phyloP scores from a whole-genome alignment of 176 grass and related monocot species.

The Avena sativa region DNA sequence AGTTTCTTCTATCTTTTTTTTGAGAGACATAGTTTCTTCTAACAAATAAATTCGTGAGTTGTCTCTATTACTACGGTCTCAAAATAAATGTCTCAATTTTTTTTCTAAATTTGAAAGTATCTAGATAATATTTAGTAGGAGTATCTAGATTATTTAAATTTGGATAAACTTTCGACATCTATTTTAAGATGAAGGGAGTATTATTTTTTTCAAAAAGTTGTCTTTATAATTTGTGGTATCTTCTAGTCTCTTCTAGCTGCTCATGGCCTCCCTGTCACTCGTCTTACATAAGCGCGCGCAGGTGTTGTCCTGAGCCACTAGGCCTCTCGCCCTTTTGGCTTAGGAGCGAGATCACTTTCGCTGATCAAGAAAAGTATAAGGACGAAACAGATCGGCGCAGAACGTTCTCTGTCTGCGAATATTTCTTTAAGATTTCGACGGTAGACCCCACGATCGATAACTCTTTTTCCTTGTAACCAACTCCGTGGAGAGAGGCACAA shows the following conservation, averaged over 20 bases:
- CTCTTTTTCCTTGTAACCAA: no score
- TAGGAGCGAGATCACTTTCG: conserved; percentile 8
- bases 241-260: not conserved
- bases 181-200: no score
- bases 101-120: no score
- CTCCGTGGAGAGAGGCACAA: no score
- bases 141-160: no score
- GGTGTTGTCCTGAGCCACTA: not conserved
- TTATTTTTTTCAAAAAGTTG: no score
- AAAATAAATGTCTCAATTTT: no score
- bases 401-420: conserved; percentile 37
- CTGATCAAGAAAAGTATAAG: conserved; percentile 31
- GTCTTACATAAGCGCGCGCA: not conserved
- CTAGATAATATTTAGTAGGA: no score
- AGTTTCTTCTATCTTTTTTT: not conserved
- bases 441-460: not conserved
- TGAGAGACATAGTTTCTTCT: not conserved
- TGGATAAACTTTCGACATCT: no score
- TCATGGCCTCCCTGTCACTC: not conserved
- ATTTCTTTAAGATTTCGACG: not conserved
- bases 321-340: not conserved
- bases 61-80: no score
- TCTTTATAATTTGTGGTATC: not conserved
- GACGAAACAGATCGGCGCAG: conserved; percentile 25
- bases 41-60: no score